phyloP scores from a whole-genome alignment of 352 stramenopile species.

The Phytophthora idaei region DNA sequence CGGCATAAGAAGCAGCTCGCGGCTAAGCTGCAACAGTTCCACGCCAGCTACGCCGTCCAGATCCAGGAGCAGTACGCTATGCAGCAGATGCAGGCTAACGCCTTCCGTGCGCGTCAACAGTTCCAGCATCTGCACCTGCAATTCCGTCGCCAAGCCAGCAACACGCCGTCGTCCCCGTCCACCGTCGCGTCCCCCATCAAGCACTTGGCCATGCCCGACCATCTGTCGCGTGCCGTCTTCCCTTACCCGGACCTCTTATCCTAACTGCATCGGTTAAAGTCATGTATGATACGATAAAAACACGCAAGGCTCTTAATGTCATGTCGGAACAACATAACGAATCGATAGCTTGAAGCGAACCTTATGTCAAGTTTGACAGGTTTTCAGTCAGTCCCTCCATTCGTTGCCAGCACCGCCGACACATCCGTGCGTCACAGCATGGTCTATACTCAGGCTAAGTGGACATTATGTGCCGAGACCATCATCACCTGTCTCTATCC shows the following conservation, averaged over 20 bases:
- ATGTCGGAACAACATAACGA: too few relatives aligned
- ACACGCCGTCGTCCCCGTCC: slow-evolving; percentile 15
- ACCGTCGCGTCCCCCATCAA: slow-evolving; percentile 22
- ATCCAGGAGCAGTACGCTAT: slow-evolving; percentile 48
- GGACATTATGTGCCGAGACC: slow-evolving; percentile 9
- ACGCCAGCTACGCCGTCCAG: slow-evolving; percentile 45
- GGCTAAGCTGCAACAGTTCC: slow-evolving; percentile 54
- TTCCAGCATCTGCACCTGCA: slow-evolving; percentile 45
- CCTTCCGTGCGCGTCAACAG: slow-evolving; percentile 49
- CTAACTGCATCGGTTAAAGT: slow-evolving; percentile 9
- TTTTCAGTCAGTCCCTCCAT: not conserved
- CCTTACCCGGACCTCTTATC: slow-evolving; percentile 37
- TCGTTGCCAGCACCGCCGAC: not conserved
- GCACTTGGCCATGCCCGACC: slow-evolving; percentile 21
- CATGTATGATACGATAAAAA: slow-evolving; percentile 25
- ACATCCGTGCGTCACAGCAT: not conserved
- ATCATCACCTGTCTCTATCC: slow-evolving; percentile 12
- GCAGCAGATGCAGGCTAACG: slow-evolving; percentile 61
- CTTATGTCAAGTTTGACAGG: not conserved
- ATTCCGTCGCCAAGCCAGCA: slow-evolving; percentile 16
- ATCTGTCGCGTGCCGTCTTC: slow-evolving; percentile 21
- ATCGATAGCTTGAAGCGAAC: too few relatives aligned
- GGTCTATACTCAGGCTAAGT: not conserved
- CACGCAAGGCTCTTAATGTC: not conserved
- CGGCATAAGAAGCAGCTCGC: slow-evolving; percentile 73